A percentile compares a stretch with the other conserved stretches of the same genome.
phyloP scores from a whole-genome alignment of 1,139 yeast species.

The Kodamaea derodonti region DNA sequence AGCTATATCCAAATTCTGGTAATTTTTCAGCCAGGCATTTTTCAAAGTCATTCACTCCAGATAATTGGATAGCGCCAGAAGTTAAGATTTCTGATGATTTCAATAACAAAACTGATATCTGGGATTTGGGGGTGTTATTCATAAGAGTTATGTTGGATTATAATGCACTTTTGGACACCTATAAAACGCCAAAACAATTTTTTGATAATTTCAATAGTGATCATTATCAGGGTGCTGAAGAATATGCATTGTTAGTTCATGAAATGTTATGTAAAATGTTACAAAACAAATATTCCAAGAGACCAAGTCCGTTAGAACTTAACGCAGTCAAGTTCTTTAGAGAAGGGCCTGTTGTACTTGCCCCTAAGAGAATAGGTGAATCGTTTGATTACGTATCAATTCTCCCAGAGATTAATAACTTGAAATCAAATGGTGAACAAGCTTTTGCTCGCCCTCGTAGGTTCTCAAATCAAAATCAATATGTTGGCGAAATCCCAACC shows the following conservation, averaged over 20 bases:
- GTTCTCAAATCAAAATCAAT: conserved; percentile 16
- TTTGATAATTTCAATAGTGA: conserved; percentile 38
- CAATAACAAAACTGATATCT: conserved; percentile 82
- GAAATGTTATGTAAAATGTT: conserved; percentile 70
- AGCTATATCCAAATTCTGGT: conserved; percentile 40
- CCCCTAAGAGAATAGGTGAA: conserved; percentile 2
- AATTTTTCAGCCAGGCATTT: not conserved
- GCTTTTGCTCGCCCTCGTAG: not conserved
- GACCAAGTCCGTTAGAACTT: conserved; percentile 81
- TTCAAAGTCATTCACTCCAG: conserved; percentile 20
- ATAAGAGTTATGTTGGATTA: conserved; percentile 66
- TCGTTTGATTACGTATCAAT: conserved; percentile 1
- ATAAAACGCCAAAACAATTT: conserved; percentile 60
- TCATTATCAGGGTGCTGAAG: conserved; percentile 28
- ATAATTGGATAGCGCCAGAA: conserved; percentile 79
- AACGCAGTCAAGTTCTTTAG: conserved; percentile 80
- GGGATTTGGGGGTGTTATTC: conserved; percentile 85
- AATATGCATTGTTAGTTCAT: conserved; percentile 40
- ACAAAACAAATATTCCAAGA: conserved; percentile 59
- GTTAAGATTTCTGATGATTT: conserved; percentile 42
- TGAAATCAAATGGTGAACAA: not conserved
- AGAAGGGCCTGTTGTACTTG: conserved; percentile 47
- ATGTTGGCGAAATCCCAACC: conserved; percentile 4
- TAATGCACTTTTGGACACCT: conserved; percentile 41
- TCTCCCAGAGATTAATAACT: not conserved